Evolutionary conservation across 2,329 filamentous ascomycete genomes (phyloP), one percentile per base, ranked within the genome.

Genomic region (Fusarium continuum): DNA sequence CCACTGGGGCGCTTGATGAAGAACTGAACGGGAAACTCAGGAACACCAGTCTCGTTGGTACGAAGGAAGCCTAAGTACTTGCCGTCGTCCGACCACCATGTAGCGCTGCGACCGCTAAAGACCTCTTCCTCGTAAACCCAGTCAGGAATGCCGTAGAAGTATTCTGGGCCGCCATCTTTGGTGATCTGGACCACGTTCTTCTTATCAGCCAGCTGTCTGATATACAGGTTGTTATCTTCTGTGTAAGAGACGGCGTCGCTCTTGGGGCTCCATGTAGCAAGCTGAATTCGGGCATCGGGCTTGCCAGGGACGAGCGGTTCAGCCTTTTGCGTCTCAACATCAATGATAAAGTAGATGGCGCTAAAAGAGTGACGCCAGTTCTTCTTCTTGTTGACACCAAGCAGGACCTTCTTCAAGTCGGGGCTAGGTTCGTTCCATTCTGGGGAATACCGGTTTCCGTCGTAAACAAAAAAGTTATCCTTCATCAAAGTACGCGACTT

Each of bases 141-240:
- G 75, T 99, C 96, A 1, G 95, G 95, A 17, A 97, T 87, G 16
- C 95, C 95, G 70, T 99, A 97, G 77, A 99, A 99, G 57, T 95
- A 87, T 68, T 98, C 88, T 1, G 88, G 82, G 0, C 94, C 92
- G 11, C 96, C 95, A 73, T 99, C 94, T 49, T 82, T 87, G 2
- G 95, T 98, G 68, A 99, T 90, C 61, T 90, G 87, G 6, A 84
- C 82, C 5, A 92, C 84, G 14, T 83, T 78, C 17, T 85, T 79
- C 5, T 83, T 85, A 28, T 72, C 77, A 7, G 60, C 70, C 11
- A 86, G 66, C 4, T 87, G 87, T 46, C 95, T 88, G 38, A 98
- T 79, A 73, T 88, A 98, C 70, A 99, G 80, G 75, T 99, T 97
- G 78, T 99, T 98, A 60, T 93, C 85, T 65, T 90, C 83, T 1